Evolutionary conservation across 202 grass and related monocot genomes (phyloP).

Genomic region (Digitaria exilis): DNA sequence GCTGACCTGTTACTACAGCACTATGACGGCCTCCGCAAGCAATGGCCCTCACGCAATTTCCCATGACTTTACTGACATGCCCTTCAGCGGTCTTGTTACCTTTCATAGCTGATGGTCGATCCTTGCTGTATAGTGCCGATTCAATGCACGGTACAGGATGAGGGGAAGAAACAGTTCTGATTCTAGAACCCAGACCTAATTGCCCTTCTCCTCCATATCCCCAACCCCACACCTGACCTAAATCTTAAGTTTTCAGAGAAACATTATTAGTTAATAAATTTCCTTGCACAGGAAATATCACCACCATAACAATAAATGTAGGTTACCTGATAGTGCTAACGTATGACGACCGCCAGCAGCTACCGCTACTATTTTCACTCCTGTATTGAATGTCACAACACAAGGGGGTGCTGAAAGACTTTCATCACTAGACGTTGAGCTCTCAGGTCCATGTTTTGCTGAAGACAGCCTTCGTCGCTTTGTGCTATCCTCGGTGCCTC

Average conservation of each 20-base stretch:
- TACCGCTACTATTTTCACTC: conserved; percentile 73
- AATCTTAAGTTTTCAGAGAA: conserved; percentile 77
- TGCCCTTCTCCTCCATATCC: conserved; percentile 99
- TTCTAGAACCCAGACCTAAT: conserved; percentile 92
- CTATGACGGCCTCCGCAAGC: conserved; percentile 98
- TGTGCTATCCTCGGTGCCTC: conserved; percentile 72
- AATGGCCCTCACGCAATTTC: conserved; percentile 86
- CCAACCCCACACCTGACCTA: conserved; percentile 99
- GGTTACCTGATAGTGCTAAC: conserved; percentile 91
- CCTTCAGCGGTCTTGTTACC: conserved; percentile 71
- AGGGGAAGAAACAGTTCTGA: conserved; percentile 85
- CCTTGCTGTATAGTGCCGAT: conserved; percentile 67
- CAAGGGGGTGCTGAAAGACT: conserved; percentile 88
- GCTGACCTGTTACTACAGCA: conserved; percentile 88
- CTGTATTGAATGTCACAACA: conserved; percentile 81
- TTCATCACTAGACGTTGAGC: conserved; percentile 89
- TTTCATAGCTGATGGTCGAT: conserved; percentile 52
- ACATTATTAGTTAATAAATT: conserved; percentile 29
- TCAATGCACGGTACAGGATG: conserved; percentile 95
- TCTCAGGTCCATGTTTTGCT: conserved; percentile 78
- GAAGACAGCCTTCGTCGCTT: conserved; percentile 87
- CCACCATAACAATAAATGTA: conserved; percentile 22
- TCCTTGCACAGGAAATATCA: conserved; percentile 13
- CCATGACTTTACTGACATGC: conserved; percentile 57
- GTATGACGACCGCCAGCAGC: conserved; percentile 98